Evolutionary conservation across 306 rosid genomes (phyloP).

Genomic region (Mimosa bimucronata): DNA sequence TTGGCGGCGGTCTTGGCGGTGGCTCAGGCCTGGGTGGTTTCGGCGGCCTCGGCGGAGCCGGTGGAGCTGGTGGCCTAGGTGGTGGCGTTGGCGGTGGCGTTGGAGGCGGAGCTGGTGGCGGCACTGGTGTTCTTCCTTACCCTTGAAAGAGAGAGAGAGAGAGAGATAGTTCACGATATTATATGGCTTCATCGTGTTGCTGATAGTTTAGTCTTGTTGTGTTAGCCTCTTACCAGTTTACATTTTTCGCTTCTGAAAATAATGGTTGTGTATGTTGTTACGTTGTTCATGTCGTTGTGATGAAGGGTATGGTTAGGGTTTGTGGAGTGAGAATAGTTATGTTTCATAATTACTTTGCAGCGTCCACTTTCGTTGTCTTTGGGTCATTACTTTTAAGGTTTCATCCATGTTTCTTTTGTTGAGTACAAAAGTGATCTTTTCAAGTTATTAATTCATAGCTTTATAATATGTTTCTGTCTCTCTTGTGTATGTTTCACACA

Average conservation of each 20-base stretch:
- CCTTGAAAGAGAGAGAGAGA: conserved; percentile 60
- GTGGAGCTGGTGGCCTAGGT: conserved; percentile 27
- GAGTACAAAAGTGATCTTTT: conserved; percentile 6
- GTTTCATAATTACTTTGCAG: neutral
- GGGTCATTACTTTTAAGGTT: conserved; percentile 4
- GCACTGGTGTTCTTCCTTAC: conserved; percentile 47
- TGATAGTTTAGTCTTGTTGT: neutral
- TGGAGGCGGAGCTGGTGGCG: conserved; percentile 37
- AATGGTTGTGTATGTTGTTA: conserved; percentile 9
- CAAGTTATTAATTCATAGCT: neutral
- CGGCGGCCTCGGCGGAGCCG: conserved; percentile 39
- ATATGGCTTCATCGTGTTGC: neutral
- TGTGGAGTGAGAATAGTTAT: neutral
- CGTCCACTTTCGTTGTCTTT: conserved; percentile 10
- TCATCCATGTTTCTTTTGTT: conserved; percentile 10
- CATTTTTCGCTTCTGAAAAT: conserved; percentile 12
- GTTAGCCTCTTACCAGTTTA: neutral
- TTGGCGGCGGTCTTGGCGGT: conserved; percentile 39
- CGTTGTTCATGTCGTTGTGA: neutral
- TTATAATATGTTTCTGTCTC: neutral
- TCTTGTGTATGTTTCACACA: neutral
- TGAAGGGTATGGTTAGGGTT: conserved; percentile 11
- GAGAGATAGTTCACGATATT: conserved; percentile 12
- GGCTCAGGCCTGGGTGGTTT: conserved; percentile 44
- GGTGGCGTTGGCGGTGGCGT: conserved; percentile 25